Evolutionary conservation across 495 filamentous ascomycete genomes (phyloP), one percentile per base, ranked within the genome.

Genomic region (Trypethelium eluteriae): DNA sequence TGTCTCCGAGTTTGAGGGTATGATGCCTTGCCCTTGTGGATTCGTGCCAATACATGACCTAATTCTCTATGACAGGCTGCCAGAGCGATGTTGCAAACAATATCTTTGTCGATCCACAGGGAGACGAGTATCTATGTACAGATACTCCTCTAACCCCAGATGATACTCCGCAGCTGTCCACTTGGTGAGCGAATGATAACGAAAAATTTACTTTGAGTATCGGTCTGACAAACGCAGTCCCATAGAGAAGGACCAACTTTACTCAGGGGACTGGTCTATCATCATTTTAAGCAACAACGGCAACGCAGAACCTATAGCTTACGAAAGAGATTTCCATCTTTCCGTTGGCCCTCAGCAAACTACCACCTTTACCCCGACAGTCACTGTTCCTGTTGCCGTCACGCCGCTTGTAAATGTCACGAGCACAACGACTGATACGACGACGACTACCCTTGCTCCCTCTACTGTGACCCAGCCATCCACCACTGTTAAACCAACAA

Each of bases 221-320:
- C 4, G 41, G n/a, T 0, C 63, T 65, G 25, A 65, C 38, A n/a
- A 34, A 32, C 16, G 32, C 14, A 70, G 69, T 57, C 74, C 74
- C 2, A 47, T 75, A 0, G 34, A 68, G 53, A 78, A 78, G 64
- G 68, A 70, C 62, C 66, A 74, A 41, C 64, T 78, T 12, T 72
- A 35, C 36, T 66, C 61, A 18, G 76, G 76, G 3, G 39, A 66
- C n/a, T 78, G 76, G 76, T 72, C 74, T 34, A 53, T 78, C 25
- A 34, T 78, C 32, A 70, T 78, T 50, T 62, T 78, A 59, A 76
- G 74, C 65, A 77, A 78, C 71, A 76, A 77, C 64, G 75, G 74
- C 25, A 65, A 70, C 41, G 66, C 70, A 16, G 69, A 69, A 2
- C 72, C 75, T 25, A 72, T 76, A 47, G 75, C 71, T 25, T 75